Base-by-base conservation (phyloP, 352 stramenopile genomes). In the Phytophthora citrophthora region DNA sequence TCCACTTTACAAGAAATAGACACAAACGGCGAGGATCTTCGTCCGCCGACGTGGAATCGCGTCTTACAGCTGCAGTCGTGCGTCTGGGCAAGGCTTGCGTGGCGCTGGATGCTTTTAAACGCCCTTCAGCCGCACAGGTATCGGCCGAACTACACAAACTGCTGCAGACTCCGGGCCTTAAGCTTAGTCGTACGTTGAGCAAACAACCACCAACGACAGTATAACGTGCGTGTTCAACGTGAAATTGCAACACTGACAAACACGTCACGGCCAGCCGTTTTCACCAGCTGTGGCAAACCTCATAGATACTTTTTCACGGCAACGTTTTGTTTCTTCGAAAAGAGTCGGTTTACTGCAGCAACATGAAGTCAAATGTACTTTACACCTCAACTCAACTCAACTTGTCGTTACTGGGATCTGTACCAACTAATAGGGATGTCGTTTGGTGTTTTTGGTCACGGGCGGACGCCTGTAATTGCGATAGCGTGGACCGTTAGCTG, bases 1-100 rank as follows among this genome's bases (percentile, higher is more conserved):
- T 81, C 27, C 62, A 70, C 7, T 75, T 86, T 47, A 36, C 61
- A 4, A 53, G 57, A 64, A 31, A 15, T 36, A 56, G 49, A 50
- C 54, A 69, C 18, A 48, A 44, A 5, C 55, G 55, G n/a, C 52
- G 52, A 47, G 36, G 53, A 36, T 54, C 55, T 4, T 62, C 52
- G n/a, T 34, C 29, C n/a, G n/a, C 45, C n/a, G 53, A 51, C 31
- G 24, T 65, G 59, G 44, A 76, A 45, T 4, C 50, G 32, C 53
- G 51, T 31, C n/a, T 43, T 39, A 56, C 55, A 5, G 34, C 51
- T 3, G 63, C 60, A 5, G 51, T 84, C 16, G 70, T 70, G 56
- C 46, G 54, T 23, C 60, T 90, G 16, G 81, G 60, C n/a, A 70
- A 64, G 31, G 38, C 69, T 46, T 90, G 81, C 61, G 67, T 88